Conservation (phyloP, 768 basidiomycete genomes). For the Mycena maculata region DNA sequence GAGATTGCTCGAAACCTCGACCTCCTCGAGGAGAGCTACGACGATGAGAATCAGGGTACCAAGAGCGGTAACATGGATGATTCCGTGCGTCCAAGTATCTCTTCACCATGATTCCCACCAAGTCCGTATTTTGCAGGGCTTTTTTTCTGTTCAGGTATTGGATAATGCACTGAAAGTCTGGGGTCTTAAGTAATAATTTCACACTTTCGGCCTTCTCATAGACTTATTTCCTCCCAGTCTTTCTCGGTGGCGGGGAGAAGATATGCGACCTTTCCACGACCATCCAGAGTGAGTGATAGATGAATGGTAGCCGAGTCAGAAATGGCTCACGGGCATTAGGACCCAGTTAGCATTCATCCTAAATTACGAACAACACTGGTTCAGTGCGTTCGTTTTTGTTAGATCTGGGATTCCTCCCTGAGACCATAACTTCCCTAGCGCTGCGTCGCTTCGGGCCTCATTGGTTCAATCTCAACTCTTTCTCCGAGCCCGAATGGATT, state of each 20-base stretch:
- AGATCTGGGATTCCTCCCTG: neutral
- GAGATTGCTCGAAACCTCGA: constrained; percentile 79
- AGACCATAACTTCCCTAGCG: constrained; percentile 41
- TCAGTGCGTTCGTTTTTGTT: constrained; percentile 72
- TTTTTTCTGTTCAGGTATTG: constrained; percentile 92
- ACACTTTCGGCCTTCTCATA: neutral
- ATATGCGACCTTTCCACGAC: constrained; percentile 80
- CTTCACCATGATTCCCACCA: neutral
- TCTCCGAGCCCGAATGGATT: constrained; percentile 81
- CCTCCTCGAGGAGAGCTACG: constrained; percentile 69
- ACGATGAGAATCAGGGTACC: constrained; percentile 55
- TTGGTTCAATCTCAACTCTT: constrained; percentile 94
- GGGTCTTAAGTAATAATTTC: constrained; percentile 76
- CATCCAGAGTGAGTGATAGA: constrained; percentile 72
- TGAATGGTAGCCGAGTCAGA: neutral
- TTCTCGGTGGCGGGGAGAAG: constrained; percentile 86
- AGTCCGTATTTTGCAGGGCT: constrained; percentile 60
- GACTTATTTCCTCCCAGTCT: constrained; percentile 60
- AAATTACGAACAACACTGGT: constrained; percentile 91
- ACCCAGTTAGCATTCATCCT: constrained; percentile 89
- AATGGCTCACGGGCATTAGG: constrained; percentile 51
- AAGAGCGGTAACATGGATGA: constrained; percentile 91
- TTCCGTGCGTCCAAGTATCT: constrained; percentile 57
- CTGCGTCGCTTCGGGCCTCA: constrained; percentile 60
- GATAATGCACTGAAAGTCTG: constrained; percentile 87